Evolutionary conservation across 2,329 filamentous ascomycete genomes (phyloP).

Genomic region (Penicillium expansum): DNA sequence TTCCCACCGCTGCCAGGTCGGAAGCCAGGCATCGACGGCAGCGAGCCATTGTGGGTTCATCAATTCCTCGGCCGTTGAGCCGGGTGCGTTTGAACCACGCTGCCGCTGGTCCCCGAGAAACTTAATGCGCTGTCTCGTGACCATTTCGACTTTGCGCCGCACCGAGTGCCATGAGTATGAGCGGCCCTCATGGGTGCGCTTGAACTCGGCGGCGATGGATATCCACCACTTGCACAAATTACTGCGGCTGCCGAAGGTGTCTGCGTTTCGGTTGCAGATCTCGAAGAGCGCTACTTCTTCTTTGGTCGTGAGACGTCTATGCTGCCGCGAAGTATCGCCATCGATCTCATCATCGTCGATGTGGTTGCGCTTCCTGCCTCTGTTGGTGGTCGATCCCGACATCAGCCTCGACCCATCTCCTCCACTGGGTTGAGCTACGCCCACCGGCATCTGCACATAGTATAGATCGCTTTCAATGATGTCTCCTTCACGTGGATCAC

Average conservation of each 20-base stretch:
- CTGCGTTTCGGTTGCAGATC: slow-evolving; percentile 40
- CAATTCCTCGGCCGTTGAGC: slow-evolving; percentile 23
- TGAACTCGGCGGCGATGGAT: slow-evolving; percentile 40
- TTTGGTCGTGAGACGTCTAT: slow-evolving; percentile 40
- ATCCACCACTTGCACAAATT: slow-evolving; percentile 46
- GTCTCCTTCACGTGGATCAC: slow-evolving; percentile 7
- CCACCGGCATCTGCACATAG: slow-evolving; percentile 17
- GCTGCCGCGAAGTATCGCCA: slow-evolving; percentile 29
- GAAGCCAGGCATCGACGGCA: slow-evolving; percentile 42
- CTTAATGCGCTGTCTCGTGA: slow-evolving; percentile 43
- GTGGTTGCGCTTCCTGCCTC: slow-evolving; percentile 14
- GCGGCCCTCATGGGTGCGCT: slow-evolving; percentile 33
- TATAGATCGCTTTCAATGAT: slow-evolving; percentile 12
- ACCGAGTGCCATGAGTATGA: slow-evolving; percentile 46
- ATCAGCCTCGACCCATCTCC: slow-evolving; percentile 6
- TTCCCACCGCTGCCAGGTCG: slow-evolving; percentile 42
- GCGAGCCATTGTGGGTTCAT: slow-evolving; percentile 41
- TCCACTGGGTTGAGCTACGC: background rate
- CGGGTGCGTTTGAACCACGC: slow-evolving; percentile 4
- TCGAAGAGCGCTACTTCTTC: slow-evolving; percentile 43
- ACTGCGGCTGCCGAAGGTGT: slow-evolving; percentile 40
- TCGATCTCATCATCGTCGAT: slow-evolving; percentile 11
- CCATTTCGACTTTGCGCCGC: slow-evolving; percentile 41
- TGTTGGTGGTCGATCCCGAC: background rate
- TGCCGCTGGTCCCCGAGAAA: slow-evolving; percentile 35